phyloP scores from a whole-genome alignment of 2,329 filamentous ascomycete genomes.

The Thelonectria rubi region DNA sequence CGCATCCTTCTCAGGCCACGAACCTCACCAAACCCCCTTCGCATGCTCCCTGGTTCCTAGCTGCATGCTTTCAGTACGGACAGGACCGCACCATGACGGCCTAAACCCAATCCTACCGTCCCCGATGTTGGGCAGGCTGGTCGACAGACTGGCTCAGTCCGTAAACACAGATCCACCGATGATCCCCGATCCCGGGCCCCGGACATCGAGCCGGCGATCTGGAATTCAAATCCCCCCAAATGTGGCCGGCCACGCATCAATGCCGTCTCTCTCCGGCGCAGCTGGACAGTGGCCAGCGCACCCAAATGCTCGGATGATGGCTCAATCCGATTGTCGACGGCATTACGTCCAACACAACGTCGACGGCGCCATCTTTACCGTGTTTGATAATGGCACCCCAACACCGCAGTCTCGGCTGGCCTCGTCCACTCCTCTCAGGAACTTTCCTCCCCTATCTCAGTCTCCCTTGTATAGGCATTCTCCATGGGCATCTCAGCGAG shows the following conservation, averaged over 20 bases:
- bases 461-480: conserved; percentile 2
- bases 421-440: conserved; percentile 9
- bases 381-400: conserved; percentile 19
- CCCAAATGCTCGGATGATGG: background rate
- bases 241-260: conserved; percentile 8
- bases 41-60: conserved; percentile 9
- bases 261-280: conserved; percentile 3
- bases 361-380: background rate
- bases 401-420: background rate
- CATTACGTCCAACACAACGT: conserved; percentile 8
- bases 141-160: conserved; percentile 10
- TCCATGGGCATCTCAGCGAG: conserved; percentile 4
- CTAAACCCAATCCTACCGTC: background rate
- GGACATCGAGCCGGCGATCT: conserved; percentile 36
- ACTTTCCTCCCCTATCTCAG: background rate
- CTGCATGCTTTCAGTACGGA: conserved; percentile 4
- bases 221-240: conserved; percentile 26
- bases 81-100: background rate
- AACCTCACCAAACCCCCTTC: conserved; percentile 7
- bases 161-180: conserved; percentile 25
- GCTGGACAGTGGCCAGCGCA: background rate
- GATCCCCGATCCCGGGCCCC: conserved; percentile 35
- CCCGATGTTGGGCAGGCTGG: conserved; percentile 13
- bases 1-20: conserved; percentile 10
- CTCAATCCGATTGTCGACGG: conserved; percentile 7